phyloP scores from a whole-genome alignment of 352 stramenopile genomes.

The Saprolegnia diclina region DNA sequence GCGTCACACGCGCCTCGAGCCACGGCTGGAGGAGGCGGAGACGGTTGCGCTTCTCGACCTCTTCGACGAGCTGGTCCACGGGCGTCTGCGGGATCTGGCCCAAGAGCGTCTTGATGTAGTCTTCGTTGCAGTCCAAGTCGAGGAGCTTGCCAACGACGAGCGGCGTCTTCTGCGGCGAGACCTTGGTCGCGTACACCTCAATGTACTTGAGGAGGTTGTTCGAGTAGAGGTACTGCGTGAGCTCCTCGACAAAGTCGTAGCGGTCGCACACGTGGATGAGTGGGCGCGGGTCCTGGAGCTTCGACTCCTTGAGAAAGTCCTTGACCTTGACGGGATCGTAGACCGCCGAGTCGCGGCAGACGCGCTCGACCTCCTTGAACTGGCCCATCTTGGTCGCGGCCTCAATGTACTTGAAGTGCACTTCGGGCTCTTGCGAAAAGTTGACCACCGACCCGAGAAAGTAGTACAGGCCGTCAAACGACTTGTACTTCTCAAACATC shows the following conservation, averaged over 20 bases:
- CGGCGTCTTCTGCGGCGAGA: slow-evolving; percentile 97
- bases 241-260: slow-evolving; percentile 98
- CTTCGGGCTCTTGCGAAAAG: slow-evolving; percentile 95
- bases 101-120: slow-evolving; percentile 99
- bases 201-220: slow-evolving; percentile 99
- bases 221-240: slow-evolving; percentile 99
- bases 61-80: slow-evolving; percentile 97
- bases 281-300: slow-evolving; percentile 97
- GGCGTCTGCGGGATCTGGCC: slow-evolving; percentile 94
- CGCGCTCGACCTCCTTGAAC: slow-evolving; percentile 99
- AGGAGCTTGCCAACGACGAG: slow-evolving; percentile 98
- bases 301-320: slow-evolving; percentile 99
- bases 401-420: slow-evolving; percentile 99
- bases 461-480: slow-evolving; percentile 98
- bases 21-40: slow-evolving; percentile 98
- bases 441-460: slow-evolving; percentile 99
- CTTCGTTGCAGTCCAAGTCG: slow-evolving; percentile 97
- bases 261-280: slow-evolving; percentile 99
- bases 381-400: slow-evolving; percentile 99
- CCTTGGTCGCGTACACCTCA: slow-evolving; percentile 98
- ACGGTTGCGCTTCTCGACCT: slow-evolving; percentile 99
- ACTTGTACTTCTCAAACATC: slow-evolving; percentile 99
- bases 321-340: slow-evolving; percentile 99
- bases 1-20: slow-evolving; percentile 98
- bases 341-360: slow-evolving; percentile 99